A percentile compares a stretch with the other conserved stretches of the same genome.
These are phyloP conservation scores for Saccharomyces hybrid DNA, from an alignment of 1,139 yeast genomes.

Conservation along the genomic window DNA sequence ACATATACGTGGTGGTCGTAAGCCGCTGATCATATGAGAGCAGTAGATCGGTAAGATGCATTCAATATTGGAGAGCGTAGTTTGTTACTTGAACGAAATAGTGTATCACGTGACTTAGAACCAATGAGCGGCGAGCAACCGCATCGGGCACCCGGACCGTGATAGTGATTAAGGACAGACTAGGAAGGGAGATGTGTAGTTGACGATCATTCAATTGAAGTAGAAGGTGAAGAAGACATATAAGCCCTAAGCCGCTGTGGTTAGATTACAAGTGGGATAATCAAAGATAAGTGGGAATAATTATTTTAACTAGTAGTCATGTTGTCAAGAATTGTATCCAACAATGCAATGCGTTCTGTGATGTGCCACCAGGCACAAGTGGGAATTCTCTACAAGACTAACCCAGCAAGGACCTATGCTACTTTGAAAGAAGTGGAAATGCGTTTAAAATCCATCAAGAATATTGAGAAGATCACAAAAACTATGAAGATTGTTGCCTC, in stretches of 20 bases:
- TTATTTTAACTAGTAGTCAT: neutral
- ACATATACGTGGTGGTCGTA: too few relatives aligned
- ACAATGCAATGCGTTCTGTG: neutral
- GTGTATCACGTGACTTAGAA: neutral
- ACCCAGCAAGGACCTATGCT: constrained; percentile 70
- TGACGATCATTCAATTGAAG: neutral
- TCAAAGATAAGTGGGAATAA: neutral
- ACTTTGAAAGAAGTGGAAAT: constrained; percentile 97
- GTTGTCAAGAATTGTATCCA: constrained; percentile 5
- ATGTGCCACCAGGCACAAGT: constrained; percentile 2
- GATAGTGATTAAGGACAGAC: neutral
- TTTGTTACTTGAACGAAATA: neutral
- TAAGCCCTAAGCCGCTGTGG: neutral
- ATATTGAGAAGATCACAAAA: constrained; percentile 98
- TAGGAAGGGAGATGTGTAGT: neutral
- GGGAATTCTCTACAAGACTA: neutral
- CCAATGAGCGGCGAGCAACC: constrained; percentile 1
- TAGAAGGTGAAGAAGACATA: neutral
- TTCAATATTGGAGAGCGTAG: neutral
- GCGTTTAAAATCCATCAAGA: constrained; percentile 96
- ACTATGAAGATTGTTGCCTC: constrained; percentile 99
- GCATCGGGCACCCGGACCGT: neutral
- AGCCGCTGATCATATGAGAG: too few relatives aligned
- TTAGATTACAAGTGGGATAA: neutral
- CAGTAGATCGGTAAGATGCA: too few relatives aligned